These are phyloP conservation scores for Beta lomatogona DNA, from an alignment of 179 eudicot genomes.

Conservation along the genomic window DNA sequence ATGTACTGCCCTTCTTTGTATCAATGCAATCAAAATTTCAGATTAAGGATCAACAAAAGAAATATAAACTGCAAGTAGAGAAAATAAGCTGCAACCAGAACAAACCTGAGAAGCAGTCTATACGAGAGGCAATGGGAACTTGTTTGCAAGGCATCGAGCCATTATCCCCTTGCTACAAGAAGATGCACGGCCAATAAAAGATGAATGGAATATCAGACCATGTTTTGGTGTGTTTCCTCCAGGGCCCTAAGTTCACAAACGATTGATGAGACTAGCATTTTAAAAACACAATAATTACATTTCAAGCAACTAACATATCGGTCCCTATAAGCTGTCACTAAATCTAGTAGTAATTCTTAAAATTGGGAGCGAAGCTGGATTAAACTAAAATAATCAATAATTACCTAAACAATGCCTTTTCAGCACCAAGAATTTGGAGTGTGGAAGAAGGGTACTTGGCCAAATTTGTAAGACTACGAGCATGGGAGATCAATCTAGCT, in stretches of 20 bases:
- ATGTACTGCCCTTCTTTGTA: constrained; percentile 69
- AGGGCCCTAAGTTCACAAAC: constrained; percentile 54
- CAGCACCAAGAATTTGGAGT: constrained; percentile 96
- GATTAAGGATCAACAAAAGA: not conserved
- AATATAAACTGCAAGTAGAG: not conserved
- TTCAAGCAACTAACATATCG: too few relatives aligned
- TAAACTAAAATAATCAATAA: too few relatives aligned
- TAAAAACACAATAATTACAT: too few relatives aligned
- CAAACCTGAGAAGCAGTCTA: constrained; percentile 88
- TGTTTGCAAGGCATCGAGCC: constrained; percentile 99
- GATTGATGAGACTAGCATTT: not conserved
- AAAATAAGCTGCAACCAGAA: constrained; percentile 6
- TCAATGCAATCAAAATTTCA: constrained; percentile 11
- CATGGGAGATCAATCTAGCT: constrained; percentile 93
- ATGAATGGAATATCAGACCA: constrained; percentile 96
- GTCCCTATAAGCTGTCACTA: too few relatives aligned
- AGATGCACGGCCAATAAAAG: constrained; percentile 97
- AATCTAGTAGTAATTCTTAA: too few relatives aligned
- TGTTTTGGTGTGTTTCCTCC: constrained; percentile 93
- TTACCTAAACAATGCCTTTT: constrained; percentile 95
- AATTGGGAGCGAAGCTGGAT: too few relatives aligned
- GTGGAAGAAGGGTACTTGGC: constrained; percentile 98
- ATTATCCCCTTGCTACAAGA: constrained; percentile 92
- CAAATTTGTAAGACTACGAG: constrained; percentile 93
- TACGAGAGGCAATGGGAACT: constrained; percentile 93